Percentiles rank a stretch among this genome's conserved stretches.
Evolutionary conservation across 2,329 filamentous ascomycete genomes (phyloP).

Genomic region (Penicillium olsonii): DNA sequence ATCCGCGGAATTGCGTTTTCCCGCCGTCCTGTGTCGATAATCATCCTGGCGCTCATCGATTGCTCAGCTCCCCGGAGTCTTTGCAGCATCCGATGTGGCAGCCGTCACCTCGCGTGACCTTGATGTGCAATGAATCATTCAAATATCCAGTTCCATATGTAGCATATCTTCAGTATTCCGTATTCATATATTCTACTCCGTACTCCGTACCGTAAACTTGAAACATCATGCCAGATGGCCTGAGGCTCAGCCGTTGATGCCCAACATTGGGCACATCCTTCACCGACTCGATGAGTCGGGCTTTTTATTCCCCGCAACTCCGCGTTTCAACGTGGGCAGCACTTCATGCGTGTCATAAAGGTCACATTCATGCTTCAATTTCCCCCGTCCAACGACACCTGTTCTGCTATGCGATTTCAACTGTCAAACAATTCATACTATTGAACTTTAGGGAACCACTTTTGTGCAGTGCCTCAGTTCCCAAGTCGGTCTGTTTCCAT

Average conservation of each 20-base stretch:
- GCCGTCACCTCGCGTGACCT: constrained; percentile 36
- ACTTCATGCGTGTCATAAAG: too few species aligned
- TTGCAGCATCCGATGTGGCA: constrained; percentile 32
- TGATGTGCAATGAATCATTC: constrained; percentile 17
- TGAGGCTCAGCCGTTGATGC: neutral
- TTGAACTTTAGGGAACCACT: too few species aligned
- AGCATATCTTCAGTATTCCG: too few species aligned
- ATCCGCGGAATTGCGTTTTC: constrained; percentile 1
- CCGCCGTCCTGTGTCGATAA: constrained; percentile 15
- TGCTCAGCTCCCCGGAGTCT: constrained; percentile 2
- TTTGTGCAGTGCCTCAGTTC: too few species aligned
- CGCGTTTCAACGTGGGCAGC: neutral
- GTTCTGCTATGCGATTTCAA: too few species aligned
- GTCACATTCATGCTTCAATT: too few species aligned
- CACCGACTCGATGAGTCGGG: neutral
- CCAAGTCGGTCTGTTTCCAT: too few species aligned
- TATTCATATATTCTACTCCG: too few species aligned
- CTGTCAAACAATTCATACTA: too few species aligned
- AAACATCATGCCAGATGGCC: too few species aligned
- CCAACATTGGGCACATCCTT: neutral
- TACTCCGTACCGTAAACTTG: too few species aligned
- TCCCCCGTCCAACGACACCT: too few species aligned
- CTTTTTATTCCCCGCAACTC: neutral
- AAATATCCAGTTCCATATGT: neutral
- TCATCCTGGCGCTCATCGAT: constrained; percentile 35